These are phyloP conservation scores for Vitis labrusca DNA, from an alignment of 164 flowering plant genomes.

Conservation along the genomic window DNA sequence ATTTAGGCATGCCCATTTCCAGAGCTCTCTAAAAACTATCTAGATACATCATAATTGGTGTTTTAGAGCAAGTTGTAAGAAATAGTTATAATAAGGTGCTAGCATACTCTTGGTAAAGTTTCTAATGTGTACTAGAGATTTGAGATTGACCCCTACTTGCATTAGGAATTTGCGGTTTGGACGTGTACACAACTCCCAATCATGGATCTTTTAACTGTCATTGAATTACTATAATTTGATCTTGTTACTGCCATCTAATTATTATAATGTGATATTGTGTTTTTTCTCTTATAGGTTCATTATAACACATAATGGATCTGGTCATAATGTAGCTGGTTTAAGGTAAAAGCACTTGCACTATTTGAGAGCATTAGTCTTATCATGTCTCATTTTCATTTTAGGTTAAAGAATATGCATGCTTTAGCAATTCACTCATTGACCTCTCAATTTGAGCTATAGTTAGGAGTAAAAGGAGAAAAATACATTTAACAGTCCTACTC, in stretches of 20 bases:
- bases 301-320: constrained; percentile 87
- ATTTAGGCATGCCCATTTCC: background rate
- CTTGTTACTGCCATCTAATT: background rate
- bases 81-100: too few species aligned
- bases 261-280: background rate
- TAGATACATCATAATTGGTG: background rate
- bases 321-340: constrained; percentile 68
- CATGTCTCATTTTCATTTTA: background rate
- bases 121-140: too few species aligned
- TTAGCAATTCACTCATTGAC: background rate
- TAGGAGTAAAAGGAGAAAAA: background rate
- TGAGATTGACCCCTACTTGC: too few species aligned
- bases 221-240: too few species aligned
- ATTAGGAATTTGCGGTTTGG: too few species aligned
- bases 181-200: too few species aligned
- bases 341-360: constrained; percentile 44
- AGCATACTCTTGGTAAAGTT: too few species aligned
- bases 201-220: too few species aligned
- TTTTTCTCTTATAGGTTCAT: constrained; percentile 59
- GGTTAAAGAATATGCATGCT: background rate
- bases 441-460: background rate
- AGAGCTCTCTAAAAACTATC: background rate
- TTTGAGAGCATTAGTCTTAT: background rate
- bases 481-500: background rate
- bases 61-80: too few species aligned